Percentiles rank a stretch among this genome's conserved stretches.
Evolutionary conservation across 164 flowering plant genomes (phyloP).

Genomic region (Malania oleifera): DNA sequence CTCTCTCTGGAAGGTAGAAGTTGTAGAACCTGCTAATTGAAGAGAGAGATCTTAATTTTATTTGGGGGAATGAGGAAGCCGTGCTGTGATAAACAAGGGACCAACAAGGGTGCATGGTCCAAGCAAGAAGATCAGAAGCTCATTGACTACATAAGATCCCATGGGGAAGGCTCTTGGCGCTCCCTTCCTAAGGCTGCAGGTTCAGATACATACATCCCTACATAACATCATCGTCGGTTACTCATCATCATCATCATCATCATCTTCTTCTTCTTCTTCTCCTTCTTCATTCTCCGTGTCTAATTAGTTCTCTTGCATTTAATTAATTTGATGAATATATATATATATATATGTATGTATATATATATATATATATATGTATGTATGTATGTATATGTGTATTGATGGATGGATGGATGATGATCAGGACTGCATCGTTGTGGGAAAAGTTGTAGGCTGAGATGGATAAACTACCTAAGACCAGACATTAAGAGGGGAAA

Average conservation of each 20-base stretch:
- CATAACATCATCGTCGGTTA: no score
- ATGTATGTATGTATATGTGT: not conserved
- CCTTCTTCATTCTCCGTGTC: no score
- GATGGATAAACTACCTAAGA: slow-evolving; percentile 18
- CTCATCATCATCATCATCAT: no score
- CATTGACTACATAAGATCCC: not conserved
- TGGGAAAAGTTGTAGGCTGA: slow-evolving; percentile 20
- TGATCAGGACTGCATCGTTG: slow-evolving; percentile 18
- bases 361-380: slow-evolving; percentile 2
- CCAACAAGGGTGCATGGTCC: slow-evolving; percentile 13
- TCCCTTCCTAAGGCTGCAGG: slow-evolving; percentile 12
- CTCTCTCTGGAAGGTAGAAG: not conserved
- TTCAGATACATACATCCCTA: not conserved
- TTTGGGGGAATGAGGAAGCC: slow-evolving; percentile 4
- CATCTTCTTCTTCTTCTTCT: not conserved
- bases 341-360: no score
- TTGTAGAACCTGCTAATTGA: not conserved
- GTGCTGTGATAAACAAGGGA: slow-evolving; percentile 3
- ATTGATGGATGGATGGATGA: not conserved
- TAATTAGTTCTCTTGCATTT: no score
- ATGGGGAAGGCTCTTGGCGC: slow-evolving; percentile 9
- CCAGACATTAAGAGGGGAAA: slow-evolving; percentile 18
- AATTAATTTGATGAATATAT: not conserved
- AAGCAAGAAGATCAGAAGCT: slow-evolving; percentile 12
- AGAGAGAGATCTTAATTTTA: no score